Percentiles rank a stretch among this genome's conserved stretches.
Evolutionary conservation across 441 rosid genomes (phyloP).

Genomic region (Gossypium armourianum): DNA sequence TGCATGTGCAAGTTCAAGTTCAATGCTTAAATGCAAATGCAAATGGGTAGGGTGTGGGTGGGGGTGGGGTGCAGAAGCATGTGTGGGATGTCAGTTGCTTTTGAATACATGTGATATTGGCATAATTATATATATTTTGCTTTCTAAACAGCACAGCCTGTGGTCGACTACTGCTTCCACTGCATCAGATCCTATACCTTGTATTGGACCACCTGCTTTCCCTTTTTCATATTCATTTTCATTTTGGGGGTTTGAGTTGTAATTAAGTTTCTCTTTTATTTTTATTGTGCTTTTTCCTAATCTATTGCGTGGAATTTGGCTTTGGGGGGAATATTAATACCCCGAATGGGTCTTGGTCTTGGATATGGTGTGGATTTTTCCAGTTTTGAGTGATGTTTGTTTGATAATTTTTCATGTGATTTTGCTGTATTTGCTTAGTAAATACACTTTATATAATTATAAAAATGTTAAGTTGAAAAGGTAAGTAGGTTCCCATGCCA

Average conservation of each 20-base stretch:
- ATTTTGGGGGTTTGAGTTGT: slow-evolving; percentile 13
- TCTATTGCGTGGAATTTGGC: not conserved
- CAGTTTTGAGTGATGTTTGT: not conserved
- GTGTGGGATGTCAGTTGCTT: slow-evolving; percentile 30
- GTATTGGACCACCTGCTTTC: slow-evolving; percentile 14
- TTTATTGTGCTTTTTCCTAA: slow-evolving; percentile 1
- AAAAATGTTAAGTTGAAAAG: slow-evolving; percentile 6
- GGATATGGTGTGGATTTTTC: slow-evolving; percentile 14
- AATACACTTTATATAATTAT: slow-evolving; percentile 4
- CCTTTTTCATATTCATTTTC: not conserved
- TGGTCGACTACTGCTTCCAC: not conserved
- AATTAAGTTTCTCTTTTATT: not conserved
- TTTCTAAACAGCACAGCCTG: not conserved
- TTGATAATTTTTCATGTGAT: slow-evolving; percentile 19
- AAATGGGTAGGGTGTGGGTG: not conserved
- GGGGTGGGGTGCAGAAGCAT: slow-evolving; percentile 29
- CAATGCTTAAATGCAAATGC: slow-evolving; percentile 6
- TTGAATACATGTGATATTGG: slow-evolving; percentile 26
- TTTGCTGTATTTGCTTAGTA: slow-evolving; percentile 6
- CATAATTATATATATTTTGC: slow-evolving; percentile 14
- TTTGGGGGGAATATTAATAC: slow-evolving; percentile 17
- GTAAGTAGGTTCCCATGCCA: slow-evolving; percentile 13
- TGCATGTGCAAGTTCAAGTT: not conserved
- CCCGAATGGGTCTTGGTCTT: slow-evolving; percentile 19
- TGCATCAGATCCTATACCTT: slow-evolving; percentile 6